A percentile compares a stretch with the other conserved stretches of the same genome.
phyloP scores from a whole-genome alignment of 2,329 filamentous ascomycete species.

The Colletotrichum melonis region DNA sequence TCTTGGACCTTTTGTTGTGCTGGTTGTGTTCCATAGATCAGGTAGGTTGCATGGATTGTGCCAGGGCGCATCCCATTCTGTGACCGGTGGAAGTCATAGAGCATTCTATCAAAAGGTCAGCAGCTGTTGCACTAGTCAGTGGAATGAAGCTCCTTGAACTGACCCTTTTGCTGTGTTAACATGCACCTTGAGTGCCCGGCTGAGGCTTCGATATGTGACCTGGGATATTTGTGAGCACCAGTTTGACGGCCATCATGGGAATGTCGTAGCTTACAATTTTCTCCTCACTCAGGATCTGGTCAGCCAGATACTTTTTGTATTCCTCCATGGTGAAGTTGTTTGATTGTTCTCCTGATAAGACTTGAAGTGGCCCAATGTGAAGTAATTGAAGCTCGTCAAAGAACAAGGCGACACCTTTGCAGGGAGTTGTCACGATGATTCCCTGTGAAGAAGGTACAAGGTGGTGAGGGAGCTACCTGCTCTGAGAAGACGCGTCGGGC shows the following conservation, averaged over 20 bases:
- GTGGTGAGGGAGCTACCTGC: not conserved
- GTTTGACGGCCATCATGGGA: not conserved
- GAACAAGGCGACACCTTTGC: not conserved
- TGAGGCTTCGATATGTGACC: constrained; percentile 89
- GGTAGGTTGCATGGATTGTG: constrained; percentile 91
- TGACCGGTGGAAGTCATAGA: constrained; percentile 84
- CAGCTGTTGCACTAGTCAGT: constrained; percentile 15
- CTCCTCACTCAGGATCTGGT: constrained; percentile 80
- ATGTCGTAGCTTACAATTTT: constrained; percentile 67
- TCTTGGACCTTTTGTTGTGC: constrained; percentile 49
- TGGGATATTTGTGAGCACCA: constrained; percentile 49
- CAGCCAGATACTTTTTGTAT: constrained; percentile 79
- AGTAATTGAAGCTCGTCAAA: not conserved
- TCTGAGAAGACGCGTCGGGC: constrained; percentile 17
- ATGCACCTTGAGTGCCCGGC: constrained; percentile 84
- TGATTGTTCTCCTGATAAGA: not conserved
- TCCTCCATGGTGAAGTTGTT: constrained; percentile 60
- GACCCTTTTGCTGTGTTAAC: constrained; percentile 92
- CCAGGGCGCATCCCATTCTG: constrained; percentile 81
- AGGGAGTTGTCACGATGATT: not conserved
- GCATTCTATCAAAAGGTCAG: constrained; percentile 75
- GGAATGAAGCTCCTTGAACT: constrained; percentile 39
- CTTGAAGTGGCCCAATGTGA: not conserved
- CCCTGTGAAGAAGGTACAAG: not conserved
- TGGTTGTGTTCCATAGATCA: constrained; percentile 78